A percentile compares a stretch with the other conserved stretches of the same genome.
Evolutionary conservation across 768 basidiomycete species (phyloP).

Genomic region (Artomyces pyxidatus): DNA sequence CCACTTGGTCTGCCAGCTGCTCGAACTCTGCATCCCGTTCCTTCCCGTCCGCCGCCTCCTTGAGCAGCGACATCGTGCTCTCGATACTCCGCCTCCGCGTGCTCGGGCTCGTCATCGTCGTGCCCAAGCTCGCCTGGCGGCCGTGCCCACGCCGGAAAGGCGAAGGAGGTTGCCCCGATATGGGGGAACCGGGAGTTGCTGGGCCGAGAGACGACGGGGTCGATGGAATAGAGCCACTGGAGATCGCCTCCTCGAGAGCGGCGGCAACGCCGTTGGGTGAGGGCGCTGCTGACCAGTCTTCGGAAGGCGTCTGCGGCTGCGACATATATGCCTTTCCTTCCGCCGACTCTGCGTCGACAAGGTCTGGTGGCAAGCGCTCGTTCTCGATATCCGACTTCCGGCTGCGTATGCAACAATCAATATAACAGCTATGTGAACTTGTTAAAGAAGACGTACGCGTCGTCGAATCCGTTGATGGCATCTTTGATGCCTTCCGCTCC

Average conservation of each 20-base stretch:
- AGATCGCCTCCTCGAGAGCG: conserved; percentile 25
- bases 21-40: conserved; percentile 29
- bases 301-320: conserved; percentile 49
- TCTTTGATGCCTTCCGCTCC: conserved; percentile 95
- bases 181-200: conserved; percentile 20
- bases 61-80: conserved; percentile 92
- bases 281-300: conserved; percentile 24
- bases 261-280: conserved; percentile 24
- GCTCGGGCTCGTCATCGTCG: conserved; percentile 92
- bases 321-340: conserved; percentile 56
- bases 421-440: too few species aligned
- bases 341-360: conserved; percentile 74
- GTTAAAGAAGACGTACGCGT: conserved; percentile 93
- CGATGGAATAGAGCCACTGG: conserved; percentile 17
- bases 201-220: conserved; percentile 16
- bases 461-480: conserved; percentile 87
- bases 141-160: conserved; percentile 67
- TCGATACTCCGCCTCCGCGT: conserved; percentile 87
- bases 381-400: conserved; percentile 99
- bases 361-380: conserved; percentile 93
- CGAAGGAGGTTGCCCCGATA: conserved; percentile 17
- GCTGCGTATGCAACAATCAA: too few species aligned
- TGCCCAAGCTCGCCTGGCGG: conserved; percentile 80
- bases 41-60: conserved; percentile 83
- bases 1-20: conserved; percentile 19